Conservation (phyloP, 2,329 filamentous ascomycete genomes). For the Epichloe coenophiala region DNA sequence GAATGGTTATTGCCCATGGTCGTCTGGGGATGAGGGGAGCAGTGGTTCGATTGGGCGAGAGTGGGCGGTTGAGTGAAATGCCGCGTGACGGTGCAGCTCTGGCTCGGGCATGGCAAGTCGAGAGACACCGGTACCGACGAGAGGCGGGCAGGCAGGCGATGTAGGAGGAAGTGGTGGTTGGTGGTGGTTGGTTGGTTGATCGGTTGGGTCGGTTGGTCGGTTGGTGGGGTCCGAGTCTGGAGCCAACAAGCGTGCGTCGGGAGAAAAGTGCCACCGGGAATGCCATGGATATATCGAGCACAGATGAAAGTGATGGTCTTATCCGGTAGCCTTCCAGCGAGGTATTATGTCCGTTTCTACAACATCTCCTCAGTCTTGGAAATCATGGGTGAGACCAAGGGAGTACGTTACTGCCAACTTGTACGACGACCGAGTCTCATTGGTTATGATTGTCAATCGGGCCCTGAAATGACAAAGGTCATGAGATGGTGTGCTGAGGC, state of each 20-base stretch:
- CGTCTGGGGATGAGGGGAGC: slow-evolving; percentile 2
- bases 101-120: background rate
- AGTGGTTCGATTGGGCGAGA: background rate
- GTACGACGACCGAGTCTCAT: background rate
- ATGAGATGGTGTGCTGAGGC: background rate
- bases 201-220: too few relatives aligned
- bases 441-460: background rate
- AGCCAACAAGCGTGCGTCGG: too few relatives aligned
- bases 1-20: slow-evolving; percentile 26
- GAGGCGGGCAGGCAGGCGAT: too few relatives aligned
- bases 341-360: too few relatives aligned
- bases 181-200: too few relatives aligned
- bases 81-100: slow-evolving; percentile 3
- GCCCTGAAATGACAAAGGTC: background rate
- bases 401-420: background rate
- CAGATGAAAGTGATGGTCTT: too few relatives aligned
- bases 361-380: background rate
- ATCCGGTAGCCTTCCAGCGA: too few relatives aligned
- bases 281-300: too few relatives aligned
- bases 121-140: too few relatives aligned
- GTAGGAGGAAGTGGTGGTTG: too few relatives aligned
- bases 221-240: too few relatives aligned
- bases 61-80: background rate
- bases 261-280: too few relatives aligned
- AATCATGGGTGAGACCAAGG: background rate